Conservation (phyloP, 495 filamentous ascomycete species). For the Annulohypoxylon bovei region DNA sequence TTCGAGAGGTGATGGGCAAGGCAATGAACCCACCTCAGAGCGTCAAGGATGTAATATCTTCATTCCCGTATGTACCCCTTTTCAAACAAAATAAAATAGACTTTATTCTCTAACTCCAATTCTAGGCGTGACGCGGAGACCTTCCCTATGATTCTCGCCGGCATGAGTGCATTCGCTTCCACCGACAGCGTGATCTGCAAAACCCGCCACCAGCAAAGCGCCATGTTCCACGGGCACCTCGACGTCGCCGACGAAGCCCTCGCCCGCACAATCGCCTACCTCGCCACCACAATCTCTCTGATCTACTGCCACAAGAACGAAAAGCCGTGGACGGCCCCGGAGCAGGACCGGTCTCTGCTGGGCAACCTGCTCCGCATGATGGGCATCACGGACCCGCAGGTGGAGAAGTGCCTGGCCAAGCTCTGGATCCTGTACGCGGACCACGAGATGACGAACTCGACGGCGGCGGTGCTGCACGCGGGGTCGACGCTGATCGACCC, state of each 20-base stretch:
- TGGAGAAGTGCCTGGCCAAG: conserved; percentile 51
- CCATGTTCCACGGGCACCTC: conserved; percentile 53
- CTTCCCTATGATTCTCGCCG: conserved; percentile 48
- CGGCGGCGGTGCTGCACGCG: conserved; percentile 59
- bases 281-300: conserved; percentile 51
- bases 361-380: conserved; percentile 46
- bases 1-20: conserved; percentile 49
- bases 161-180: conserved; percentile 51
- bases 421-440: conserved; percentile 61
- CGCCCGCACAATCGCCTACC: conserved; percentile 52
- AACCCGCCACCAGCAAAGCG: conserved; percentile 46
- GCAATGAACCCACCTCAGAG: conserved; percentile 50
- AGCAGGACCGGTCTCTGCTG: conserved; percentile 37
- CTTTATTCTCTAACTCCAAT: conserved; percentile 9
- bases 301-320: conserved; percentile 56
- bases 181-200: conserved; percentile 47
- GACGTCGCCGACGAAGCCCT: conserved; percentile 54
- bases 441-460: conserved; percentile 66
- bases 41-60: conserved; percentile 49
- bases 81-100: not conserved
- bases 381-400: conserved; percentile 41
- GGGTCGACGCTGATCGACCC: conserved; percentile 54
- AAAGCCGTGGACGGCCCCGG: conserved; percentile 52
- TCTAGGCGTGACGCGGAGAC: conserved; percentile 36
- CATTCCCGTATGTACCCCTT: conserved; percentile 37